phyloP scores from a whole-genome alignment of 2,329 filamentous ascomycete species.

The Nigrograna mackinnonii region DNA sequence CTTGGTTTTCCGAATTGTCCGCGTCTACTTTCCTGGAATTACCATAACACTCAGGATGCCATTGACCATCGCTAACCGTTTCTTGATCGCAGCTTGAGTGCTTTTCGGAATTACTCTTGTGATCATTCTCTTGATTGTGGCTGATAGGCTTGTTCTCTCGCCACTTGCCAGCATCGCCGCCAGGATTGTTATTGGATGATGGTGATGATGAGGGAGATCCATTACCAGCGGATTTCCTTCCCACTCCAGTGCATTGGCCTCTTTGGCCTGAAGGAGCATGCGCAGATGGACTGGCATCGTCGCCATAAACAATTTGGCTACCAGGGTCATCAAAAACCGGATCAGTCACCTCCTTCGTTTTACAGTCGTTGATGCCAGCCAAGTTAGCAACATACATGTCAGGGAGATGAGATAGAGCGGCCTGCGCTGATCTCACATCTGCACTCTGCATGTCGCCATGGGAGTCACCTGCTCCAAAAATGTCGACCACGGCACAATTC shows the following conservation, averaged over 20 bases:
- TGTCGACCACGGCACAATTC: slow-evolving; percentile 76
- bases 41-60: slow-evolving; percentile 13
- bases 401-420: slow-evolving; percentile 38
- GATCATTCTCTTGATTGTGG: background rate
- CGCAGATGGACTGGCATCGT: slow-evolving; percentile 7
- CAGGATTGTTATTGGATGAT: slow-evolving; percentile 3
- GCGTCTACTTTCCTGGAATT: background rate
- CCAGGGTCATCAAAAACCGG: slow-evolving; percentile 48
- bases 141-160: no score
- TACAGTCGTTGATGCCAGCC: slow-evolving; percentile 43
- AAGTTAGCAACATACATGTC: slow-evolving; percentile 50
- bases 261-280: slow-evolving; percentile 10
- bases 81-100: no score
- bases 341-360: slow-evolving; percentile 40
- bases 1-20: background rate
- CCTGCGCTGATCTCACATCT: slow-evolving; percentile 2
- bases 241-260: slow-evolving; percentile 21
- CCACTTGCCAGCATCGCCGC: no score
- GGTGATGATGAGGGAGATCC: slow-evolving; percentile 8
- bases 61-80: slow-evolving; percentile 19
- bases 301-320: slow-evolving; percentile 42
- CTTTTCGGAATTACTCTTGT: background rate
- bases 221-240: slow-evolving; percentile 15
- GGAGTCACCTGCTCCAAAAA: slow-evolving; percentile 59
- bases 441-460: slow-evolving; percentile 61